phyloP scores from a whole-genome alignment of 169 alveolate genomes.

The Cryptosporidium sp. region DNA sequence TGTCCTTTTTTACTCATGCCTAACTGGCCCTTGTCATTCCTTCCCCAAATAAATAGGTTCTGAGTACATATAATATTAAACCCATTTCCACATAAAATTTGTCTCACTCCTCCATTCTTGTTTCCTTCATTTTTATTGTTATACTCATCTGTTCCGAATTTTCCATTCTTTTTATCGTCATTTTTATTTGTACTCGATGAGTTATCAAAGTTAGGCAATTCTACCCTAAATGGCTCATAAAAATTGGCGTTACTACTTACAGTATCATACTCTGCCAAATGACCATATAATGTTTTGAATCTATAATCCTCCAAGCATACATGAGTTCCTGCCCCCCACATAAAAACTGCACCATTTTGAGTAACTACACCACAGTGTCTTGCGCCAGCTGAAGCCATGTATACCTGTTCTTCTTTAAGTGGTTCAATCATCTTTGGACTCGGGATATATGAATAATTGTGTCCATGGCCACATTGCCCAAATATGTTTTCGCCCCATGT shows the following conservation, averaged over 20 bases:
- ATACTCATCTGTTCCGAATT: neutral
- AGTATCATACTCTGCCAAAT: slow-evolving; percentile 40
- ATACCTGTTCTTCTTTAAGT: slow-evolving; percentile 68
- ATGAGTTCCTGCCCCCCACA: slow-evolving; percentile 76
- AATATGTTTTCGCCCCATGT: slow-evolving; percentile 72
- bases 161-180: neutral
- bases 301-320: slow-evolving; percentile 57
- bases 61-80: slow-evolving; percentile 67
- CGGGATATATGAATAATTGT: slow-evolving; percentile 45
- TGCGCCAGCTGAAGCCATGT: slow-evolving; percentile 71
- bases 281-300: slow-evolving; percentile 39
- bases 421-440: slow-evolving; percentile 50
- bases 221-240: slow-evolving; percentile 69
- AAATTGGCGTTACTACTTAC: slow-evolving; percentile 36
- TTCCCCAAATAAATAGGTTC: slow-evolving; percentile 65
- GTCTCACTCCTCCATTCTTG: slow-evolving; percentile 67
- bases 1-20: slow-evolving; percentile 58
- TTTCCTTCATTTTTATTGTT: slow-evolving; percentile 11
- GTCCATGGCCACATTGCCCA: slow-evolving; percentile 76
- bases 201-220: slow-evolving; percentile 12
- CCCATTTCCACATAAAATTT: slow-evolving; percentile 70
- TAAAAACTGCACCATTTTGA: slow-evolving; percentile 71
- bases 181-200: neutral
- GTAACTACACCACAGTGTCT: slow-evolving; percentile 75
- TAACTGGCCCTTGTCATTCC: slow-evolving; percentile 73